Evolutionary conservation across 257 asterid species (phyloP).

Genomic region (Mentha longifolia): DNA sequence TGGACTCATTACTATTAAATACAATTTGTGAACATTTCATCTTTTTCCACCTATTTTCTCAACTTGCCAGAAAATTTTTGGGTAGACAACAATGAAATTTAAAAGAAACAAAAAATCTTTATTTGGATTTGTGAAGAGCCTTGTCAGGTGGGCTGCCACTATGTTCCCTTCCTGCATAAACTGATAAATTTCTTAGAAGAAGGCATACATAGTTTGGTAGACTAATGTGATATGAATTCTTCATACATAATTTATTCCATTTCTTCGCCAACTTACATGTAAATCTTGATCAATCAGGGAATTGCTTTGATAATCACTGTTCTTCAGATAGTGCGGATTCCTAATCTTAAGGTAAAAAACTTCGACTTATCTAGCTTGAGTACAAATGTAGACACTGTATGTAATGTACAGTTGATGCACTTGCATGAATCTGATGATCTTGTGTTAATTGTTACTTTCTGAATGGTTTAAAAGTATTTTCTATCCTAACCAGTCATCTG

Average conservation of each 20-base stretch:
- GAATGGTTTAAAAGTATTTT: not conserved
- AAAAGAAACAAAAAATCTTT: not conserved
- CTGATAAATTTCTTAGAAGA: not conserved
- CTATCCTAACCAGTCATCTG: not conserved
- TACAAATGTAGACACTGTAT: constrained; percentile 11
- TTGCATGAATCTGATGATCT: constrained; percentile 12
- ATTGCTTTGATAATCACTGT: constrained; percentile 83
- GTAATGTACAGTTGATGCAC: constrained; percentile 15
- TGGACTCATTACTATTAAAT: not conserved
- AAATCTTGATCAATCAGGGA: constrained; percentile 58
- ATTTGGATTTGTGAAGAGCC: not conserved
- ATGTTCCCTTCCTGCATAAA: not conserved
- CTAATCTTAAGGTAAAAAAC: constrained; percentile 84
- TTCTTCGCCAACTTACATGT: constrained; percentile 18
- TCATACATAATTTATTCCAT: constrained; percentile 1
- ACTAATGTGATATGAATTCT: constrained; percentile 13
- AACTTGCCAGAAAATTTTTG: not conserved
- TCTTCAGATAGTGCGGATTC: constrained; percentile 89
- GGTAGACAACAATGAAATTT: too few species aligned
- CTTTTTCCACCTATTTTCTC: not conserved
- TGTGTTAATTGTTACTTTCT: not conserved
- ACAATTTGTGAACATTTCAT: not conserved
- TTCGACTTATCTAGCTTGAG: constrained; percentile 17
- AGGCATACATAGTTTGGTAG: not conserved
- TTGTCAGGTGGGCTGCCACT: not conserved